phyloP scores from a whole-genome alignment of 2,329 filamentous ascomycete species.

The Amauroascus niger region DNA sequence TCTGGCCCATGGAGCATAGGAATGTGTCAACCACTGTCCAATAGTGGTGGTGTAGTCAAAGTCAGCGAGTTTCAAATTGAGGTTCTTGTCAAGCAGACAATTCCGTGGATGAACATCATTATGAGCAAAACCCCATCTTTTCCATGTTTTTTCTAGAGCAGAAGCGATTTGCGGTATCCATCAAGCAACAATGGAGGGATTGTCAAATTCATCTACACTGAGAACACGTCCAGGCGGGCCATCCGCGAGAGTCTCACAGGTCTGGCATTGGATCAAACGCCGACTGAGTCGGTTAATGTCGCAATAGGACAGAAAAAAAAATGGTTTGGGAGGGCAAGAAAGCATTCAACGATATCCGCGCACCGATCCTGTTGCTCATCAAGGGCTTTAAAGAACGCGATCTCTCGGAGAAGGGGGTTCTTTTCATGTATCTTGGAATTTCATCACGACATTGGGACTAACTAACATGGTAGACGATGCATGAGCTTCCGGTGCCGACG shows the following conservation, averaged over 20 bases:
- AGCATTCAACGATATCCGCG: neutral
- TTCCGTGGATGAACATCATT: conserved; percentile 12
- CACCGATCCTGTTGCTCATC: neutral
- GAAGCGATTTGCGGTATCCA: conserved; percentile 18
- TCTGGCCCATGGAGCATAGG: conserved; percentile 15
- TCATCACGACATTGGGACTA: conserved; percentile 18
- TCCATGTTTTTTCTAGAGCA: conserved; percentile 19
- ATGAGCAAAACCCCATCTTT: conserved; percentile 18
- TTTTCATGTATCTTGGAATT: conserved; percentile 10
- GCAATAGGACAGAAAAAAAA: neutral
- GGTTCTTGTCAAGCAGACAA: conserved; percentile 16
- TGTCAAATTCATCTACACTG: conserved; percentile 16
- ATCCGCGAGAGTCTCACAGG: conserved; percentile 9
- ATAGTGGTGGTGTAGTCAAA: conserved; percentile 18
- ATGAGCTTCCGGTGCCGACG: conserved; percentile 11
- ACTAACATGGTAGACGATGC: conserved; percentile 15
- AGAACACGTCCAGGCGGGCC: conserved; percentile 11
- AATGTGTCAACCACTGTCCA: conserved; percentile 15
- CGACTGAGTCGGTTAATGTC: neutral
- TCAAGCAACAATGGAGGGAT: conserved; percentile 17
- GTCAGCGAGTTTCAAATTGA: conserved; percentile 16
- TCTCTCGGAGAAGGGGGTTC: neutral
- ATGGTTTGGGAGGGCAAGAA: neutral
- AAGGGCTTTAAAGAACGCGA: neutral
- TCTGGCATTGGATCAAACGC: conserved; percentile 8